These are phyloP conservation scores for Discostella stelligera DNA, from an alignment of 352 stramenopile species.

Conservation along the genomic window DNA sequence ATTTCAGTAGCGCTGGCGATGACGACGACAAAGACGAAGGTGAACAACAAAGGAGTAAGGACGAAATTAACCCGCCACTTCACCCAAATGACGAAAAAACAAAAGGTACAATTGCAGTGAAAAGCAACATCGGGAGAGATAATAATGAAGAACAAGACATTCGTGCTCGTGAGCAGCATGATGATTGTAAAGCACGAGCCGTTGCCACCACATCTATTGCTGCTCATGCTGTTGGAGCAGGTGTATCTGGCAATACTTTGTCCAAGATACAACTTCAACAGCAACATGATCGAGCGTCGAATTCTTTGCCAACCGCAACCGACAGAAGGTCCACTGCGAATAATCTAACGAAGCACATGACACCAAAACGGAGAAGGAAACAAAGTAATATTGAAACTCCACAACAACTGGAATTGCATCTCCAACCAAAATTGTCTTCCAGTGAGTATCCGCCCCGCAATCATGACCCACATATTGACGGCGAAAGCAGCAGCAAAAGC, in stretches of 20 bases:
- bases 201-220: neutral
- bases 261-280: neutral
- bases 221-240: neutral
- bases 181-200: neutral
- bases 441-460: neutral
- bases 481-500: neutral
- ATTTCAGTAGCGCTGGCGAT: neutral
- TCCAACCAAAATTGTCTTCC: constrained; percentile 2
- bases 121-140: neutral
- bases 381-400: neutral
- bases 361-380: constrained; percentile 12
- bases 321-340: neutral
- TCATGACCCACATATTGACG: neutral
- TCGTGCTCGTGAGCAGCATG: neutral
- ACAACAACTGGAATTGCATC: neutral
- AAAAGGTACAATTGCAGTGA: neutral
- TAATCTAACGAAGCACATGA: constrained; percentile 8
- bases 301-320: neutral
- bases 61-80: neutral
- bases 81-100: neutral
- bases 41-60: neutral
- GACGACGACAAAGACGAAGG: neutral
- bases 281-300: neutral
- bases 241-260: neutral
- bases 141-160: neutral